phyloP scores from a whole-genome alignment of 1,139 yeast species.

The Geotrichum carabidarum region DNA sequence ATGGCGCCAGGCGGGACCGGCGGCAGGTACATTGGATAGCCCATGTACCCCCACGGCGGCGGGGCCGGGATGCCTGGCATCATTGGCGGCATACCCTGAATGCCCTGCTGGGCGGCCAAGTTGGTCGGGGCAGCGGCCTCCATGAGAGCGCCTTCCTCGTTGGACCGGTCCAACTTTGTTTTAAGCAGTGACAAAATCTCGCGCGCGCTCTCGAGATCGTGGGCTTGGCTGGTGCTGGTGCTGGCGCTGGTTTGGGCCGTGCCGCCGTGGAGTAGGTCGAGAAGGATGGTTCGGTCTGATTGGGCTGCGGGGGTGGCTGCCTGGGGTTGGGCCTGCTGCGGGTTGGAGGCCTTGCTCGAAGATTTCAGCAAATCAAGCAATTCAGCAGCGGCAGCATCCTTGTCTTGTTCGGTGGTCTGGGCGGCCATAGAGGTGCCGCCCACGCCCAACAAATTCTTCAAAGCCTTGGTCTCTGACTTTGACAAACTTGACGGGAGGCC shows the following conservation, averaged over 20 bases:
- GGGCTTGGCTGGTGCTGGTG: conserved; percentile 15
- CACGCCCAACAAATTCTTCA: conserved; percentile 35
- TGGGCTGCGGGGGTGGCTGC: conserved; percentile 2
- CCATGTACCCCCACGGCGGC: conserved; percentile 5
- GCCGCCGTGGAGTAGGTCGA: conserved; percentile 31
- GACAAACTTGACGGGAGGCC: conserved; percentile 33
- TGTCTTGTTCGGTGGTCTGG: conserved; percentile 15
- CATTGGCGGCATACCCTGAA: not conserved
- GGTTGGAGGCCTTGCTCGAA: not conserved
- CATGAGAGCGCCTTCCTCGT: conserved; percentile 12
- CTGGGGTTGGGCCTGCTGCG: not conserved
- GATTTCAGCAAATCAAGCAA: conserved; percentile 27
- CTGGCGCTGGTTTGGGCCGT: conserved; percentile 12
- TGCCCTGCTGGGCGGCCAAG: not conserved
- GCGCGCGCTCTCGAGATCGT: conserved; percentile 31
- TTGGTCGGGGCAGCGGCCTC: not conserved
- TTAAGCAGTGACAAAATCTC: conserved; percentile 34
- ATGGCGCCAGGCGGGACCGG: conserved; percentile 1
- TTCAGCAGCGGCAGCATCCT: conserved; percentile 25
- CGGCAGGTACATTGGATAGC: not conserved
- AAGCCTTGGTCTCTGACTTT: conserved; percentile 34
- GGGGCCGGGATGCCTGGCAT: not conserved
- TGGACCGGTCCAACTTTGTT: conserved; percentile 26
- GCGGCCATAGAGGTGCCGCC: conserved; percentile 17
- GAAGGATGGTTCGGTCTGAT: conserved; percentile 30